Percentiles rank a stretch among this genome's conserved stretches.
These are phyloP conservation scores for Suillus hirtellus DNA, from an alignment of 768 basidiomycete species.

Conservation along the genomic window DNA sequence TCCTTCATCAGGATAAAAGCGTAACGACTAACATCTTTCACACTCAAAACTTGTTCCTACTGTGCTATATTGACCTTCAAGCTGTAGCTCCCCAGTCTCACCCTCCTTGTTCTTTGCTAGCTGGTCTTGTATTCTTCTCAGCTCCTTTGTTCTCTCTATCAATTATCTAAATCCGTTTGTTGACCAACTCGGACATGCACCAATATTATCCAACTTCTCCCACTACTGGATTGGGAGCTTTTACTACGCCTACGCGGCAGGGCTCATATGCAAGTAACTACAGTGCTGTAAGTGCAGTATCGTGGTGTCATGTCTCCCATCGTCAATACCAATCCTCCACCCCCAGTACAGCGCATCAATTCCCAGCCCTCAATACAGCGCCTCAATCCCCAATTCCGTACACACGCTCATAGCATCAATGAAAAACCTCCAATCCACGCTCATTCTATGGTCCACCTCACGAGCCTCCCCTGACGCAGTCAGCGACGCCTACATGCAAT, in stretches of 20 bases:
- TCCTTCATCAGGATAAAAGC: slow-evolving; percentile 4
- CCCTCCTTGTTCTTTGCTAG: background rate
- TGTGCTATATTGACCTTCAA: background rate
- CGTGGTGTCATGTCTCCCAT: background rate
- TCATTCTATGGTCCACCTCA: slow-evolving; percentile 66
- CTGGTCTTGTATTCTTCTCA: background rate
- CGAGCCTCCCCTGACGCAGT: slow-evolving; percentile 68
- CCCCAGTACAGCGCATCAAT: slow-evolving; percentile 41
- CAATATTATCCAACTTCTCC: slow-evolving; percentile 14
- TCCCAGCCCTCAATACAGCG: slow-evolving; percentile 30
- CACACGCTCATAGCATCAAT: slow-evolving; percentile 75
- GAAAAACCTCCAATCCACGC: slow-evolving; percentile 74
- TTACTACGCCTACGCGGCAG: slow-evolving; percentile 6
- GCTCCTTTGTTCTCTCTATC: slow-evolving; percentile 4
- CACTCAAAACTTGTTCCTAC: background rate
- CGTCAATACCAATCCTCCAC: background rate
- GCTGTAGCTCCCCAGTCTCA: background rate
- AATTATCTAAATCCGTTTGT: background rate
- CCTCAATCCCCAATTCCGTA: slow-evolving; percentile 62
- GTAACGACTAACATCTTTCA: background rate
- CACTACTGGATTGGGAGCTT: slow-evolving; percentile 9
- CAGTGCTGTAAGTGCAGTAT: background rate
- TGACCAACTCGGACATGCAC: slow-evolving; percentile 4
- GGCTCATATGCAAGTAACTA: slow-evolving; percentile 6
- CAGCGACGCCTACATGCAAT: slow-evolving; percentile 85